Conservation (phyloP, 2,329 filamentous ascomycete genomes). For the Coniochaeta prunicola region DNA sequence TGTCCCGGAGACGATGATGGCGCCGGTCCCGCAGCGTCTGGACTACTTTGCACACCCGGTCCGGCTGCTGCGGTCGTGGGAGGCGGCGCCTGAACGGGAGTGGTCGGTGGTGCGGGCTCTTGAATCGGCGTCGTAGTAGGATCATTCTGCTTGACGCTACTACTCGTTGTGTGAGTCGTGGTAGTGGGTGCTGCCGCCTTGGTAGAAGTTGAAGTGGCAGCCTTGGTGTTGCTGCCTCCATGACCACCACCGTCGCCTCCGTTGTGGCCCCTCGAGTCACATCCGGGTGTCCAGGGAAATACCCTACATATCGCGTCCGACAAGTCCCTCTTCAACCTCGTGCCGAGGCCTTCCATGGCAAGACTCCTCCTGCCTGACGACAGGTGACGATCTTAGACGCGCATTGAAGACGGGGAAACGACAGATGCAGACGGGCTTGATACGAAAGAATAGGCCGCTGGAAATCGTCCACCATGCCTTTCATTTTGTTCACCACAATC, state of each 20-base stretch:
- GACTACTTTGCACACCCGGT: background rate
- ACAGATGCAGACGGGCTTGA: background rate
- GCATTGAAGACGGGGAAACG: background rate
- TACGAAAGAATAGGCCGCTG: background rate
- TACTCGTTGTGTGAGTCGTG: background rate
- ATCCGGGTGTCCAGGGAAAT: background rate
- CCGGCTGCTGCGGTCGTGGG: background rate
- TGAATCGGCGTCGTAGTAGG: background rate
- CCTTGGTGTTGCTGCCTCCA: background rate
- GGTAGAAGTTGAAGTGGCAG: background rate
- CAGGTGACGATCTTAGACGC: background rate
- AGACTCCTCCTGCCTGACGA: background rate
- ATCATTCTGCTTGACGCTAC: background rate
- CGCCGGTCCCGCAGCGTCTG: background rate
- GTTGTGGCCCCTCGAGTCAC: background rate
- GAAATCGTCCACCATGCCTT: background rate
- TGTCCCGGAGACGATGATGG: background rate
- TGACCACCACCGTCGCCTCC: background rate
- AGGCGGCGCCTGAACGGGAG: background rate
- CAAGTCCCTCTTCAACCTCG: background rate
- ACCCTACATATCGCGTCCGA: background rate
- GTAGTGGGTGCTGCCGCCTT: background rate
- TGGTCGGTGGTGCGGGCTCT: background rate
- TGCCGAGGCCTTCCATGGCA: background rate
- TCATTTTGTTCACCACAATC: background rate